These are phyloP conservation scores for Aspergillus pseudonomiae DNA, from an alignment of 2,329 filamentous ascomycete genomes.

Conservation along the genomic window DNA sequence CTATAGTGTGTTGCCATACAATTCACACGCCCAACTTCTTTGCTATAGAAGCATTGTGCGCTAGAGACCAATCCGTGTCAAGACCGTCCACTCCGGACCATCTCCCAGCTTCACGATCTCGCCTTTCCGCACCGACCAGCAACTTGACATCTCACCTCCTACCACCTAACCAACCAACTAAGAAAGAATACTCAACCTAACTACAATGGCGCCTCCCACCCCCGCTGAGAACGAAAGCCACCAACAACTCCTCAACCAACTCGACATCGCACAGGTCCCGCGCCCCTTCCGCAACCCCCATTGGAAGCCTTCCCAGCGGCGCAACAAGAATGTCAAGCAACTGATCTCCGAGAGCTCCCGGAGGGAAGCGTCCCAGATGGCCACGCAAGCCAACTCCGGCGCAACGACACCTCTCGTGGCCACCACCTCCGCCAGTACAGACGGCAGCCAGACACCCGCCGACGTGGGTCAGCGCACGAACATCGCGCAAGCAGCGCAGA, in stretches of 20 bases:
- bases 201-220: constrained; percentile 62
- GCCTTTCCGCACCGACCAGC: background rate
- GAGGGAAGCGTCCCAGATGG: constrained; percentile 84
- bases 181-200: constrained; percentile 17
- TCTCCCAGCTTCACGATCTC: background rate
- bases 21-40: background rate
- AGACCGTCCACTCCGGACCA: background rate
- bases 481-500: constrained; percentile 85
- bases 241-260: constrained; percentile 81
- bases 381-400: constrained; percentile 81
- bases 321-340: constrained; percentile 99
- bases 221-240: constrained; percentile 79
- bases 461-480: constrained; percentile 56
- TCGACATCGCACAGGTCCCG: constrained; percentile 83
- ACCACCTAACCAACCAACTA: constrained; percentile 8
- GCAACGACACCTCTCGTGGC: constrained; percentile 66
- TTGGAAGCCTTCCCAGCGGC: constrained; percentile 91
- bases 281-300: constrained; percentile 87
- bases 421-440: constrained; percentile 37
- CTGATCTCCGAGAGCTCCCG: constrained; percentile 87
- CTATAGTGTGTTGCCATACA: background rate
- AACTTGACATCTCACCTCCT: background rate
- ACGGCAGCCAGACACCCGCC: constrained; percentile 51
- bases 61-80: background rate
- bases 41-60: background rate